A percentile compares a stretch with the other conserved stretches of the same genome.
phyloP scores from a whole-genome alignment of 495 filamentous ascomycete genomes.

The Aspergillus avenaceus region DNA sequence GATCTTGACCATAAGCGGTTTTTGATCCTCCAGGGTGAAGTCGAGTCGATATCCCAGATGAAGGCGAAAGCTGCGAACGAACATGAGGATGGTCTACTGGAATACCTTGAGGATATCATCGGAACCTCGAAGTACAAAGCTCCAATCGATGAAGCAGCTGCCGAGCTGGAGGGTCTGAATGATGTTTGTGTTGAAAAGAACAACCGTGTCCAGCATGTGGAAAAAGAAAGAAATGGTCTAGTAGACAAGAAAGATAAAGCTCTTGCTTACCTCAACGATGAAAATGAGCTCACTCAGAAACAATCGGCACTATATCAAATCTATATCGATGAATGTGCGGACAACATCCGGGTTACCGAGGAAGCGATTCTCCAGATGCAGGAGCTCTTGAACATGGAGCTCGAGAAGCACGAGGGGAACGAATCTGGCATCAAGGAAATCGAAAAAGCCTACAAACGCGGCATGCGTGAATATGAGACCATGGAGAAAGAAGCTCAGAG shows the following conservation, averaged over 20 bases:
- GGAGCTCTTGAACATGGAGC: slow-evolving; percentile 76
- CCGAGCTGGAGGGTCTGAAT: slow-evolving; percentile 86
- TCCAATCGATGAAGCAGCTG: slow-evolving; percentile 88
- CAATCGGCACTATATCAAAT: slow-evolving; percentile 89
- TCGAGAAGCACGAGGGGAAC: slow-evolving; percentile 88
- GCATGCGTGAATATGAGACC: slow-evolving; percentile 71
- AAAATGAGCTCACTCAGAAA: slow-evolving; percentile 88
- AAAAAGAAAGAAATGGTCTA: slow-evolving; percentile 88
- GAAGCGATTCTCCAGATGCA: slow-evolving; percentile 90
- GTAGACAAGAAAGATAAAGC: slow-evolving; percentile 97
- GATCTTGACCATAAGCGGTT: slow-evolving; percentile 99
- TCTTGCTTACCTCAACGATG: slow-evolving; percentile 78
- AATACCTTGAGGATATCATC: slow-evolving; percentile 98
- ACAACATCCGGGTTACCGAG: slow-evolving; percentile 85
- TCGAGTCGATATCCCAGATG: slow-evolving; percentile 99
- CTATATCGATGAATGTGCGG: slow-evolving; percentile 78
- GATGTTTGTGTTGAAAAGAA: slow-evolving; percentile 94
- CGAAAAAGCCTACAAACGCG: slow-evolving; percentile 78
- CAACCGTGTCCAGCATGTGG: slow-evolving; percentile 90
- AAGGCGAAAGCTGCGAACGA: slow-evolving; percentile 92
- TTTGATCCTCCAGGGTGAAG: slow-evolving; percentile 93
- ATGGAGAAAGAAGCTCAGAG: slow-evolving; percentile 77
- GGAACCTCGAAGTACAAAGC: slow-evolving; percentile 97
- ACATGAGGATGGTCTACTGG: slow-evolving; percentile 91
- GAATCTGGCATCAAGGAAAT: slow-evolving; percentile 87